phyloP scores from a whole-genome alignment of 176 grass and related monocot species.

The Carex scoparia region DNA sequence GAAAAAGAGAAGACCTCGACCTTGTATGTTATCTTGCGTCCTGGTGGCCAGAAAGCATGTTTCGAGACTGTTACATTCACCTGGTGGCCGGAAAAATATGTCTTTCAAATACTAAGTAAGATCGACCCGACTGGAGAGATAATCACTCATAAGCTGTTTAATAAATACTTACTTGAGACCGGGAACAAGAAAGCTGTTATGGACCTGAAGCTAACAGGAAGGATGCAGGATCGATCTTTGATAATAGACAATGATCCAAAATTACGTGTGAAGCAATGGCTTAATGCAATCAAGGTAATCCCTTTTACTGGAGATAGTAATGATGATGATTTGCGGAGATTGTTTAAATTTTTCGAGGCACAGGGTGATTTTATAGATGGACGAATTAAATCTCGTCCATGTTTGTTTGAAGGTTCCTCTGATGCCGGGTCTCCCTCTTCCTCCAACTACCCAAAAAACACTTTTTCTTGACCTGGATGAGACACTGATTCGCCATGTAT shows the following conservation, averaged over 20 bases:
- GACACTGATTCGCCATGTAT: background rate
- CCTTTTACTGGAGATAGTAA: background rate
- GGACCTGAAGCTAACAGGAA: background rate
- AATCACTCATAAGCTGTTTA: background rate
- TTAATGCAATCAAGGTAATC: background rate
- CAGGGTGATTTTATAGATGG: background rate
- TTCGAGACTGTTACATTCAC: background rate
- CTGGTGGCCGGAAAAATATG: background rate
- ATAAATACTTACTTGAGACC: background rate
- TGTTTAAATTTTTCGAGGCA: background rate
- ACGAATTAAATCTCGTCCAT: background rate
- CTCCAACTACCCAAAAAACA: background rate
- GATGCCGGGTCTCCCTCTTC: background rate
- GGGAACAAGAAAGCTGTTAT: background rate
- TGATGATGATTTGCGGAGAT: background rate
- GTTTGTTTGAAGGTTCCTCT: background rate
- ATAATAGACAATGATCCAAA: background rate
- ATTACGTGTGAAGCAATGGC: background rate
- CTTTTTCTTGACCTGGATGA: constrained; percentile 12
- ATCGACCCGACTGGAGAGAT: background rate
- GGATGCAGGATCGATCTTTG: background rate
- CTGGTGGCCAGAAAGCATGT: background rate
- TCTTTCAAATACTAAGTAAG: background rate
- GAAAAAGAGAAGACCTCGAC: too few species aligned
- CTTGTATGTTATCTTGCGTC: background rate